Base-by-base conservation (phyloP, 371 early-diverging fungal genomes). In the Rhizoclosmatium hyalinum region DNA sequence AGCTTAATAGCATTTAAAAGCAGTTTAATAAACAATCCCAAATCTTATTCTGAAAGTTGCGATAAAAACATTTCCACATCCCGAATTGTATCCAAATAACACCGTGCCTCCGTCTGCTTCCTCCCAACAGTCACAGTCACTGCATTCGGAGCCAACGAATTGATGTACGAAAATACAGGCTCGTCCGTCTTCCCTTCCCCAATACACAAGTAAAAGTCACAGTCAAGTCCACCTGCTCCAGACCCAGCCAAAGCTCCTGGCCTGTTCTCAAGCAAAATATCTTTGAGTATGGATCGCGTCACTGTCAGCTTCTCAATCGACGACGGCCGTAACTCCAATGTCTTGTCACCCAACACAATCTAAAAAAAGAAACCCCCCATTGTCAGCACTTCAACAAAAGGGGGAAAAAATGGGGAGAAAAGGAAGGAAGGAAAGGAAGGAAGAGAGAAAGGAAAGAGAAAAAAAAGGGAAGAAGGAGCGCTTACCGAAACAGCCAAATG, bases 101-200 rank as follows among this genome's bases (percentile, higher is more conserved):
- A 93, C 72, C 89, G 90, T 46, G 98, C 98, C 75, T 95, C 95
- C 0, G 98, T 96, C 80, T 93, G 93, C 78, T 98, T 98, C 85
- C 95, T 95, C 12, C 98, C 98, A 3, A 98, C 98, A 0, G 98
- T 98, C 65, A 92, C 88, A 12, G 96, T 97, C 17, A 44, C 21
- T 8, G 60, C 63, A 14, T 45, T 46, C 21, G 72, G 46, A 14
- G 17, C 10, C 46, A 54, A 14, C 54, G 69, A 88, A 43, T 91
- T 91, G 19, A 97, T 82, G 56, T 89, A 87, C 2, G 88, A 80
- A 70, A 96, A 97, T 24, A 97, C 91, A 17, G 88, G 89, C 74
- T 98, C 98, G 81, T 97, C 98, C 10, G 94, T 93, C 84, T 95
- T 94, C 43, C 96, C 96, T 75, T 97, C 96, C 56, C 98, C 98